Evolutionary conservation across 768 basidiomycete genomes (phyloP).

Genomic region (Dentipellis sp.): DNA sequence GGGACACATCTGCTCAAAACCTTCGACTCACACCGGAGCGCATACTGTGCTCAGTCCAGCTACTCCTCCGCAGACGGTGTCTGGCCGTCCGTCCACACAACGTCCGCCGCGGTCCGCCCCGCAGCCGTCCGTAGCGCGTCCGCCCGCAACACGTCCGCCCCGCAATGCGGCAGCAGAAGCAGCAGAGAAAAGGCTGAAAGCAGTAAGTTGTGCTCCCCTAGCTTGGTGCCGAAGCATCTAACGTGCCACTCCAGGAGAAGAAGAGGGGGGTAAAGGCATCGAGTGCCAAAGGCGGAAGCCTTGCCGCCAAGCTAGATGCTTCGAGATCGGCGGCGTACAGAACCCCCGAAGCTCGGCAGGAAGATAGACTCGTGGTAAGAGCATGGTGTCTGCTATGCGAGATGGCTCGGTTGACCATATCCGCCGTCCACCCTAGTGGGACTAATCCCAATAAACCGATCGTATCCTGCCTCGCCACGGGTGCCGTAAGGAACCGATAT

Average conservation of each 20-base stretch:
- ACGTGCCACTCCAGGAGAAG: constrained; percentile 24
- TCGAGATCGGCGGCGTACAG: constrained; percentile 23
- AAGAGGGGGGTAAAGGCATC: constrained; percentile 30
- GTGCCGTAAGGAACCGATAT: not conserved
- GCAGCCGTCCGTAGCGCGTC: no score
- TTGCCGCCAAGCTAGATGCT: constrained; percentile 31
- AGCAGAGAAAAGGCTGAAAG: constrained; percentile 25
- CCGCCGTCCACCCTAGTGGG: not conserved
- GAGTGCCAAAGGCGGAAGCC: constrained; percentile 34
- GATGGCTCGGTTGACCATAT: not conserved
- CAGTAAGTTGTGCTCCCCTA: constrained; percentile 16
- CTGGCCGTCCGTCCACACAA: not conserved
- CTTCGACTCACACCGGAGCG: constrained; percentile 22
- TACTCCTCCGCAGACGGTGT: not conserved
- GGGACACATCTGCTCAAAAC: constrained; percentile 29
- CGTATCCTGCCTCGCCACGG: not conserved
- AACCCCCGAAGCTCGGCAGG: constrained; percentile 28
- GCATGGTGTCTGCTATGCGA: constrained; percentile 13
- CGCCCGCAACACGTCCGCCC: constrained; percentile 3
- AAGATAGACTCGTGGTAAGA: constrained; percentile 35
- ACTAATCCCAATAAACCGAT: not conserved
- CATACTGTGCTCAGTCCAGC: constrained; percentile 17
- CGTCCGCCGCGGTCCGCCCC: no score
- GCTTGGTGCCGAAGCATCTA: no score
- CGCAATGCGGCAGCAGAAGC: constrained; percentile 26